phyloP scores from a whole-genome alignment of 2,329 filamentous ascomycete species.

The Aspergillus ochraceoroseus region DNA sequence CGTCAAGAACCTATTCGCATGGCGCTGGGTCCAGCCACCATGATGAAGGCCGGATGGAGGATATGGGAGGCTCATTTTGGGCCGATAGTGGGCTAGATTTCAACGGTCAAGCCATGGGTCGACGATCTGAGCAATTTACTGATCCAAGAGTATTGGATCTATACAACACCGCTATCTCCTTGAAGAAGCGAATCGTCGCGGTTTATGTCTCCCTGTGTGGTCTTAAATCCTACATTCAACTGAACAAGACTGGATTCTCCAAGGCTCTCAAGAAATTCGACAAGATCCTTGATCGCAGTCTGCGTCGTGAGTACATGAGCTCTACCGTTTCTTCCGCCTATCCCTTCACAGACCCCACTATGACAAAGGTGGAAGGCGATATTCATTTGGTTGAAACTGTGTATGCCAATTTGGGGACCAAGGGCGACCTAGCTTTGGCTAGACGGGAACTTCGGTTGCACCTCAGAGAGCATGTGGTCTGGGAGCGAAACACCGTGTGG shows the following conservation, averaged over 20 bases:
- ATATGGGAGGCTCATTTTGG: constrained; percentile 36
- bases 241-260: constrained; percentile 93
- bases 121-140: constrained; percentile 69
- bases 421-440: constrained; percentile 70
- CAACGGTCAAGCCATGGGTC: constrained; percentile 20
- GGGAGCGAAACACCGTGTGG: constrained; percentile 99
- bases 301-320: constrained; percentile 73
- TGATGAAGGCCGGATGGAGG: constrained; percentile 30
- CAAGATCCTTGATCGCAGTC: constrained; percentile 80
- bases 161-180: constrained; percentile 68
- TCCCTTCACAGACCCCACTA: constrained; percentile 71
- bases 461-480: constrained; percentile 92
- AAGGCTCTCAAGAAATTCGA: constrained; percentile 99
- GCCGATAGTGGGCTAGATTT: constrained; percentile 20
- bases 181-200: constrained; percentile 86
- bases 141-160: constrained; percentile 66
- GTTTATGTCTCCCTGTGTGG: constrained; percentile 91
- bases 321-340: constrained; percentile 70
- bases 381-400: constrained; percentile 70
- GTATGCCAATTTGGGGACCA: constrained; percentile 77
- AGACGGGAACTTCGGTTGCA: constrained; percentile 84
- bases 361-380: constrained; percentile 63
- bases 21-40: constrained; percentile 26
- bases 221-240: constrained; percentile 89
- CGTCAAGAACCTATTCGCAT: constrained; percentile 22